These are phyloP conservation scores for Fonsecaea erecta DNA, from an alignment of 2,329 filamentous ascomycete genomes.

Conservation along the genomic window DNA sequence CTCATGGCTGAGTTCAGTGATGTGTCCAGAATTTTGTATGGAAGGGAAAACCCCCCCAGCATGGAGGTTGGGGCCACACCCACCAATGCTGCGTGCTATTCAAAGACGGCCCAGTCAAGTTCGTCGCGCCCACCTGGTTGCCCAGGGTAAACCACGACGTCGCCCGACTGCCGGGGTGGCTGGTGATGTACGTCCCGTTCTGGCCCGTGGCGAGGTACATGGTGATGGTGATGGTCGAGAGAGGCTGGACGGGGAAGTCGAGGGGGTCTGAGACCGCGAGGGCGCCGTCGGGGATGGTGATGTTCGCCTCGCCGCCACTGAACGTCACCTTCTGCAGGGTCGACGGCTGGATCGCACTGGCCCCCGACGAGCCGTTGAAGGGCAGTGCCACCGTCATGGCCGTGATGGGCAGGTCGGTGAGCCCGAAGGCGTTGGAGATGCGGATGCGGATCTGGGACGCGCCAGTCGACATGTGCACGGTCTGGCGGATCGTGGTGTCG, in stretches of 20 bases:
- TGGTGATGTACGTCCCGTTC: slow-evolving; percentile 61
- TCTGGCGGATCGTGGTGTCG: slow-evolving; percentile 69
- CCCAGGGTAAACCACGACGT: slow-evolving; percentile 65
- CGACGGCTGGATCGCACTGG: slow-evolving; percentile 56
- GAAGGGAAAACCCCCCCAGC: background rate
- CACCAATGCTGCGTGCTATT: slow-evolving; percentile 52
- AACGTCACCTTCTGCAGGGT: slow-evolving; percentile 64
- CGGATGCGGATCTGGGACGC: slow-evolving; percentile 64
- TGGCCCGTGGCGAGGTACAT: slow-evolving; percentile 65
- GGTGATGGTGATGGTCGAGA: slow-evolving; percentile 61
- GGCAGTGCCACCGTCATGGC: slow-evolving; percentile 64
- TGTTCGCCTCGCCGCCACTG: slow-evolving; percentile 57
- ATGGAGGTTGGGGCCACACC: background rate
- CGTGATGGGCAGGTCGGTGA: slow-evolving; percentile 63
- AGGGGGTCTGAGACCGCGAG: slow-evolving; percentile 67
- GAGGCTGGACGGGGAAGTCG: slow-evolving; percentile 57
- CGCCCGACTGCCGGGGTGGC: slow-evolving; percentile 68
- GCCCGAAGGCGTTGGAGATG: slow-evolving; percentile 69
- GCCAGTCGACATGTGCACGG: slow-evolving; percentile 63
- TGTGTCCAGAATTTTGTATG: slow-evolving; percentile 8
- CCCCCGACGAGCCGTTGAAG: slow-evolving; percentile 58
- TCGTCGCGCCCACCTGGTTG: slow-evolving; percentile 57
- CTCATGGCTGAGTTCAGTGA: background rate
- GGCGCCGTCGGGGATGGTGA: slow-evolving; percentile 60
- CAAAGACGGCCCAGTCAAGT: slow-evolving; percentile 51